Base-by-base conservation (phyloP, 164 flowering plant genomes). In the Vitis rupestris region DNA sequence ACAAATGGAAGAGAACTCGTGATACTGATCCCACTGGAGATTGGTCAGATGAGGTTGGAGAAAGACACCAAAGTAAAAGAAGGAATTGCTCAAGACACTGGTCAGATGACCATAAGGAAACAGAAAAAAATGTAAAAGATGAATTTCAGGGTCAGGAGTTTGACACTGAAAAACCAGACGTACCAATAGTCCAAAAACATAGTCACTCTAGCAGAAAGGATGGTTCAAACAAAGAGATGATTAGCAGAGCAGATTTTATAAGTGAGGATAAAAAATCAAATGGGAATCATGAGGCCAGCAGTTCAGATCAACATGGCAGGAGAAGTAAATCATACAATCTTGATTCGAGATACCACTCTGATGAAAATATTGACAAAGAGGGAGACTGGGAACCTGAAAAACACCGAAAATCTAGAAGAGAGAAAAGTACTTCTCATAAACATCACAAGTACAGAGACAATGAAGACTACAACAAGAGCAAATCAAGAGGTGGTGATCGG, bases 171-270 rank as follows among this genome's bases (percentile, higher is more conserved):
- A 66, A 52, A 65, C 55, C 51, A 6, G 65, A 66, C 4, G 19
- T 11, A 49, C 59, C 17, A 66, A 70, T 66, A 64, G 50, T 47
- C 29, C 30, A 3, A 60, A 63, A 59, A 15, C 49, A 12, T 30
- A 66, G 70, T 55, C 63, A 60, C 13, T 73, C 81, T 10, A 68
- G 61, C 30, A 66, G 72, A 66, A 70, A 74, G 58, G 63, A 69
- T 37, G 13, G 7, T 64, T 64, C 65, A 14, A 67, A 58, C 19
- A 53, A 17, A 51, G 69, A 31, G 66, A 37, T 50, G 64, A 17
- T 57, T 52, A 44, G 62, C 50, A 16, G 11, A 4, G 27, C 19
- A 27, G 63, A 63, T 58, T n/a, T 52, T 58, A 29, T 48, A 16
- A 16, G 47, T 48, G 66, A 48, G 50, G 15, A 65, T 60, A 50